phyloP scores from a whole-genome alignment of 208 protist species.

The Angomonas deanei region DNA sequence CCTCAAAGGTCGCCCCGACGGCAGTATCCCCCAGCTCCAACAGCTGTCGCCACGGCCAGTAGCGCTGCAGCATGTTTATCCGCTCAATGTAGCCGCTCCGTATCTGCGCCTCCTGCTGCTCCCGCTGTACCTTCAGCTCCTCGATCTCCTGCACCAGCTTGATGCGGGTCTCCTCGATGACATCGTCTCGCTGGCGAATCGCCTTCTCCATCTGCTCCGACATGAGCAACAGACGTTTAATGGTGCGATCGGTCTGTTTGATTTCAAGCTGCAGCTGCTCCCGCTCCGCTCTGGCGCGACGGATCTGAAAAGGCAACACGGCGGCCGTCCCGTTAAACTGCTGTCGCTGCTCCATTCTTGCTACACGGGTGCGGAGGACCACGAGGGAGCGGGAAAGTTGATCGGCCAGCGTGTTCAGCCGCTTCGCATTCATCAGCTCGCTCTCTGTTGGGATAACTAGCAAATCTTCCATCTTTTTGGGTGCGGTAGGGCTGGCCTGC shows the following conservation, averaged over 20 bases:
- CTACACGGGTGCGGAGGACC: constrained; percentile 41
- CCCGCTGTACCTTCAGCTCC: constrained; percentile 21
- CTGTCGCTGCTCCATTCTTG: constrained; percentile 37
- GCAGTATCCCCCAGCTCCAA: constrained; percentile 70
- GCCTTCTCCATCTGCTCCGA: constrained; percentile 44
- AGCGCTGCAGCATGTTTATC: constrained; percentile 75
- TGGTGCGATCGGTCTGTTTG: constrained; percentile 34
- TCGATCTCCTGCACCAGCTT: constrained; percentile 45
- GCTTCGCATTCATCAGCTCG: constrained; percentile 36
- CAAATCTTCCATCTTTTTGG: background rate
- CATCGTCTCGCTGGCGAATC: constrained; percentile 20
- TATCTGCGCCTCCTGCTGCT: constrained; percentile 37
- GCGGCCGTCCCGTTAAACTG: constrained; percentile 15
- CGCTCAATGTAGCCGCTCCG: constrained; percentile 61
- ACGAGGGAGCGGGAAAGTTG: constrained; percentile 49
- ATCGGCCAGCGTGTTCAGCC: constrained; percentile 40
- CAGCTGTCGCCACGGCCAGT: constrained; percentile 85
- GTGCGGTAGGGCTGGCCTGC: background rate
- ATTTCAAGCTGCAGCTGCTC: constrained; percentile 56
- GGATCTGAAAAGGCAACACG: constrained; percentile 52
- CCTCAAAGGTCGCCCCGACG: constrained; percentile 69
- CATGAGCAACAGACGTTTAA: constrained; percentile 43
- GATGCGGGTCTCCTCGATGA: constrained; percentile 16
- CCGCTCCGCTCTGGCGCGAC: constrained; percentile 43
- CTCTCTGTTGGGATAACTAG: constrained; percentile 23